Base-by-base conservation (phyloP, 2,329 filamentous ascomycete genomes). In the Fusarium nisikadoi region DNA sequence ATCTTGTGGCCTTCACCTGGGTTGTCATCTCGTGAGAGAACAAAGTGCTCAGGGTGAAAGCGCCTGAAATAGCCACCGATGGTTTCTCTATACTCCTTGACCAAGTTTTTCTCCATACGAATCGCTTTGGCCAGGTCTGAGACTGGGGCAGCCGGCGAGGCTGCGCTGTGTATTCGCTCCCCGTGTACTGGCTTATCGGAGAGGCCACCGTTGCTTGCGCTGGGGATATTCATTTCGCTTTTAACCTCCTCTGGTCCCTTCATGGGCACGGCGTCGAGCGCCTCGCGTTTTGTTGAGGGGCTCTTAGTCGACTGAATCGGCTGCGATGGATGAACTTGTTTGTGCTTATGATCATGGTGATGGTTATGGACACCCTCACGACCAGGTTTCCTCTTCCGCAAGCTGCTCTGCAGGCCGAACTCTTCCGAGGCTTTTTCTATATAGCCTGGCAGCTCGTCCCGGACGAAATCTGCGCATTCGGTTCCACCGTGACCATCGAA, bases 401-500 rank as follows among this genome's bases (percentile, higher is more conserved):
- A 83, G 74, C 91, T 97, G 75, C 93, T 97, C 76, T 90, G 85
- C 33, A 98, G 84, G 68, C 92, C 92, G 78, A 98, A 97, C 23
- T 91, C 86, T 62, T 86, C 85, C 0, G 94, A 93, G 0, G 94
- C 90, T 73, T 94, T 88, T 81, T 99, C 95, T 39, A 99, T 91
- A 80, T 98, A 98, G 14, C 89, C 89, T 80, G 98, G 96, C 67
- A 99, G 84, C 78, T 93, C 90, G 67, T 98, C 93, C 64, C 91
- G 88, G 73, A 98, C 82, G 76, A 97, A 98, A 23, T 92, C 91
- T 66, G 94, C 94, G 81, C 96, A 98, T 80, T 97, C 93, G 25
- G 86, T 88, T 25, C 96, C 96, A 14, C 96, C 96, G 83, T 99
- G 96, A 6, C 96, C 96, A 81, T 99, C 96, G 78, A 98, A 99